These are phyloP conservation scores for Aspergillus ibericus DNA, from an alignment of 2,329 filamentous ascomycete species.

Conservation along the genomic window DNA sequence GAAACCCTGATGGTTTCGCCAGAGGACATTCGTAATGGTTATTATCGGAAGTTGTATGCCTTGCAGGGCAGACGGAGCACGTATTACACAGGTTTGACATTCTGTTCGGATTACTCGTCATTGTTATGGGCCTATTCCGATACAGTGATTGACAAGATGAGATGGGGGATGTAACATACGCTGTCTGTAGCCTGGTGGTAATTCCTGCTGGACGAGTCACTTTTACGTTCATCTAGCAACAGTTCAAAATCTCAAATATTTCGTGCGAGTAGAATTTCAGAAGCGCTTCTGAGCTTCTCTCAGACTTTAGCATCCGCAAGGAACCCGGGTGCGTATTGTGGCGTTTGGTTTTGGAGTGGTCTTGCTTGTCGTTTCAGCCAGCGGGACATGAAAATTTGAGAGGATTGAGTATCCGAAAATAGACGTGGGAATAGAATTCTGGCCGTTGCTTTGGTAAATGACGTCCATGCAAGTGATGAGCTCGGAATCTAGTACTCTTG, in stretches of 20 bases:
- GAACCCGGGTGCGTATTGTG: neutral
- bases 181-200: no score
- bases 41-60: constrained; percentile 43
- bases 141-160: constrained; percentile 11
- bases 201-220: no score
- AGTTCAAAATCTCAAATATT: no score
- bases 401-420: no score
- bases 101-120: constrained; percentile 21
- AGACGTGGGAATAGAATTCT: no score
- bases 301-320: no score
- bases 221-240: no score
- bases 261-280: no score
- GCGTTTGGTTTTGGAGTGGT: neutral
- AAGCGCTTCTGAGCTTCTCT: no score
- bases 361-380: no score
- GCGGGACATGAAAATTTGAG: no score
- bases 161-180: neutral
- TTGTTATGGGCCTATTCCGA: constrained; percentile 25
- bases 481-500: neutral
- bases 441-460: neutral
- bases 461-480: neutral
- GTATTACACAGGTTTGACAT: constrained; percentile 49
- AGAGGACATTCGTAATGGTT: constrained; percentile 40
- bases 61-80: constrained; percentile 49
- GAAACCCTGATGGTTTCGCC: constrained; percentile 37